Conservation (phyloP, 345 rosid genomes). For the Gossypium stocksii region DNA sequence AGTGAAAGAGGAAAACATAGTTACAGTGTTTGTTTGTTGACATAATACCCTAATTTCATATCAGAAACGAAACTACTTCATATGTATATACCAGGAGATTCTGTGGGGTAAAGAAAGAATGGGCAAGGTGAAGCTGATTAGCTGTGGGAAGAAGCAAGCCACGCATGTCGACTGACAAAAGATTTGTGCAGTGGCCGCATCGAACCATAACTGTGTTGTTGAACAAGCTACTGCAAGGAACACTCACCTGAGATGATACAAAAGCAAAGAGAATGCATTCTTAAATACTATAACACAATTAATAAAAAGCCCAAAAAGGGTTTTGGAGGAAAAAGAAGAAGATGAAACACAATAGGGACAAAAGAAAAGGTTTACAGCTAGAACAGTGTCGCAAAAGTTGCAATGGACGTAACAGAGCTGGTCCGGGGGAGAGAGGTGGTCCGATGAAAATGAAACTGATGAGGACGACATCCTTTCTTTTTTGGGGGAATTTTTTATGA, state of each 20-base stretch:
- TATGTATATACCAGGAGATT: slow-evolving; percentile 50
- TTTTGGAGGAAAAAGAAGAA: not conserved
- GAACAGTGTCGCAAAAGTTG: slow-evolving; percentile 87
- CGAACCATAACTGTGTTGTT: slow-evolving; percentile 94
- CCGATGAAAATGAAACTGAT: slow-evolving; percentile 73
- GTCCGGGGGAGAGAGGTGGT: slow-evolving; percentile 85
- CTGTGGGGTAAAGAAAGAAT: slow-evolving; percentile 45
- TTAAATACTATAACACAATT: not conserved
- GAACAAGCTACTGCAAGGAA: slow-evolving; percentile 37
- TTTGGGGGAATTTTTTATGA: slow-evolving; percentile 7
- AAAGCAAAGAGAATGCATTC: not conserved
- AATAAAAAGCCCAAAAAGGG: slow-evolving; percentile 7
- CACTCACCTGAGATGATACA: not conserved
- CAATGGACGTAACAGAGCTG: slow-evolving; percentile 98
- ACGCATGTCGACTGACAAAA: slow-evolving; percentile 78
- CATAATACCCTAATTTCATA: not conserved
- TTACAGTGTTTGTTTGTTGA: not conserved
- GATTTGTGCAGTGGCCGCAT: slow-evolving; percentile 94
- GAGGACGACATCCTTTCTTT: slow-evolving; percentile 54
- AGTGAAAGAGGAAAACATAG: too few relatives aligned
- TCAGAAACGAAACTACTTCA: not conserved
- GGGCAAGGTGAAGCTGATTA: slow-evolving; percentile 73
- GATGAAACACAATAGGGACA: slow-evolving; percentile 4
- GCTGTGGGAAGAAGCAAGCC: slow-evolving; percentile 60
- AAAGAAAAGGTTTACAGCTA: slow-evolving; percentile 52